Conservation (phyloP, 768 basidiomycete species). For the Dioszegia aurantiaca region DNA sequence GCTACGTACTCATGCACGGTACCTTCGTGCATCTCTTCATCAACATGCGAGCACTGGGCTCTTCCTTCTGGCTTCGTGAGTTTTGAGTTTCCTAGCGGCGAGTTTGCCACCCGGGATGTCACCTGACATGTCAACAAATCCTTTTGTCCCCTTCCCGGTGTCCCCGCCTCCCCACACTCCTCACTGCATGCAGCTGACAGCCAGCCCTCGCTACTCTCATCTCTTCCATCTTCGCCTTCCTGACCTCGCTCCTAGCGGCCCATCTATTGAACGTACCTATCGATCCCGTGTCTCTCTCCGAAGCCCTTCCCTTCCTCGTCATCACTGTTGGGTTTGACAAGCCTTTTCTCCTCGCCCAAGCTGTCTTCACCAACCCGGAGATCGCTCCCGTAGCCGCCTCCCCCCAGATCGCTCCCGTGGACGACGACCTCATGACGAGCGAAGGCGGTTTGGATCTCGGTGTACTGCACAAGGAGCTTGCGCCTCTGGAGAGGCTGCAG, state of each 20-base stretch:
- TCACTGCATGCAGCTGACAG: background rate
- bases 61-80: slow-evolving; percentile 64
- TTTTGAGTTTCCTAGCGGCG: slow-evolving; percentile 2
- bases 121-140: slow-evolving; percentile 6
- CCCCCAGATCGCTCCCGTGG: slow-evolving; percentile 32
- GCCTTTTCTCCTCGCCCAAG: slow-evolving; percentile 82
- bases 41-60: slow-evolving; percentile 80
- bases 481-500: slow-evolving; percentile 50
- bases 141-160: background rate
- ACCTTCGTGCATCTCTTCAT: slow-evolving; percentile 89
- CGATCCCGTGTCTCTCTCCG: slow-evolving; percentile 87
- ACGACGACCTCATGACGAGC: slow-evolving; percentile 11
- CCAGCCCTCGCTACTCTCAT: slow-evolving; percentile 69
- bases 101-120: background rate
- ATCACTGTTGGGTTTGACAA: slow-evolving; percentile 99
- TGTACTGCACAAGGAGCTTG: slow-evolving; percentile 46
- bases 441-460: slow-evolving; percentile 37
- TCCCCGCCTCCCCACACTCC: too few species aligned
- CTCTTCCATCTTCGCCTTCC: slow-evolving; percentile 75
- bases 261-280: slow-evolving; percentile 77
- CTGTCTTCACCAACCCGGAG: slow-evolving; percentile 78
- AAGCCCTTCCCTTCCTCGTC: slow-evolving; percentile 95
- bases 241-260: slow-evolving; percentile 74
- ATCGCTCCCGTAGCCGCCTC: slow-evolving; percentile 52
- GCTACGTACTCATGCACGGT: slow-evolving; percentile 91